Base-by-base conservation (phyloP, 176 grass and related monocot genomes). In the Metroxylon sagu region DNA sequence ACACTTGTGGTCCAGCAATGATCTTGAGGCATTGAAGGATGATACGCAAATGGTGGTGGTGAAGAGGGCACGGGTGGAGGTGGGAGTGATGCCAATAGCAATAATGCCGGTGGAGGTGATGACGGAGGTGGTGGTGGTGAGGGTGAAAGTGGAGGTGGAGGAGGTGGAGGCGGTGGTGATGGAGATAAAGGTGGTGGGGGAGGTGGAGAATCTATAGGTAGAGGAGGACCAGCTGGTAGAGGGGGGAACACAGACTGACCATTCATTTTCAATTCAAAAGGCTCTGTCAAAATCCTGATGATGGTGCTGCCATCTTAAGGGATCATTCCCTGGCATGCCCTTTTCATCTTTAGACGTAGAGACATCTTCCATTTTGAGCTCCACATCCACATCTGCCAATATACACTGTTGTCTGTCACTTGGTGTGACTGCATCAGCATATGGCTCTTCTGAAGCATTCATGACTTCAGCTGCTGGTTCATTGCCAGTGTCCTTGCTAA, bases 1-100 rank as follows among this genome's bases (percentile, higher is more conserved):
- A 83, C 85, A 89, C 84, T 83, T 73, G 76, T 56, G 5, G 59
- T 61, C 58, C 74, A 73, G 74, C 81, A 91, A 79, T 82, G 71
- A 67, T 97, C 92, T 27, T 74, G 21, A 23, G 21, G 72, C 6
- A 60, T 49, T 28, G 76, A 70, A 67, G 73, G 48, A 59, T 73
- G 78, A 72, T 82, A 86, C 57, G 72, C 69, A 51, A 75, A 62
- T 70, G 84, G 79, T 18, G 80, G 80, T 51, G 70, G 75, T 60
- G 82, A 85, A 59, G 79, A 80, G 53, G 77, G 58, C 21, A 23
- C 1, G 21, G 21, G 21, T 23, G 75, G 64, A 52, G 74, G 77
- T 19, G 78, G 73, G 25, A 71, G 73, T 51, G 30, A 76, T 67
- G 76, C 72, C 59, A 68, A 48, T 71, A 76, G 78, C 79, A 82